Percentiles rank a stretch among this genome's conserved stretches.
Conservation (phyloP, 495 filamentous ascomycete species). For the Trypethelium eluteriae region DNA sequence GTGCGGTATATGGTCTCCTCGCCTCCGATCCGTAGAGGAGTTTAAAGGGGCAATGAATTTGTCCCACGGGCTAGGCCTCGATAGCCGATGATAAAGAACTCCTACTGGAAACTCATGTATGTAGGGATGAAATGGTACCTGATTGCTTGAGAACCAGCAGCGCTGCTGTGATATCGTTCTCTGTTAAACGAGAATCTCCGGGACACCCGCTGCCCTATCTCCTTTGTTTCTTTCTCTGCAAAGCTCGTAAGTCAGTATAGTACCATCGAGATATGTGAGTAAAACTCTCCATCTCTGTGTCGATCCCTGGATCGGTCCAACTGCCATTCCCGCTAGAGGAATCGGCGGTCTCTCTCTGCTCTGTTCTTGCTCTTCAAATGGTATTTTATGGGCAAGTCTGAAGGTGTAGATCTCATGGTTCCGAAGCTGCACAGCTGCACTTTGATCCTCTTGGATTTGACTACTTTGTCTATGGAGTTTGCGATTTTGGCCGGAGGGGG, state of each 20-base stretch:
- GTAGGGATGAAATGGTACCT: no score
- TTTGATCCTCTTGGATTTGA: not conserved
- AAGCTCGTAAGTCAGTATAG: conserved; percentile 76
- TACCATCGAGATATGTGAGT: conserved; percentile 67
- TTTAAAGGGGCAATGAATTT: no score
- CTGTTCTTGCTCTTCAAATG: conserved; percentile 43
- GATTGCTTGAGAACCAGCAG: not conserved
- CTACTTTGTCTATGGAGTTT: not conserved
- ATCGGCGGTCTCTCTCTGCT: conserved; percentile 38
- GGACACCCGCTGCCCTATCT: not conserved
- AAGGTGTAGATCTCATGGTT: not conserved
- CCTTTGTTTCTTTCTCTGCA: conserved; percentile 18
- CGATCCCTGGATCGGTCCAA: conserved; percentile 55
- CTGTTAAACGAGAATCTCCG: not conserved
- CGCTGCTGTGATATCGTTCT: not conserved
- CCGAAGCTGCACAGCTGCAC: not conserved
- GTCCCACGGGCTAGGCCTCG: no score
- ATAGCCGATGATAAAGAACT: no score
- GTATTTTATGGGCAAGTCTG: conserved; percentile 30
- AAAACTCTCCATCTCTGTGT: conserved; percentile 59
- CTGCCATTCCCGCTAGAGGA: conserved; percentile 49
- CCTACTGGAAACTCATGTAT: no score
- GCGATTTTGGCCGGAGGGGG: not conserved
- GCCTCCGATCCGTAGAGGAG: no score
- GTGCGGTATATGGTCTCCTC: no score